These are phyloP conservation scores for Lizonia empirigonia DNA, from an alignment of 2,329 filamentous ascomycete species.

Conservation along the genomic window DNA sequence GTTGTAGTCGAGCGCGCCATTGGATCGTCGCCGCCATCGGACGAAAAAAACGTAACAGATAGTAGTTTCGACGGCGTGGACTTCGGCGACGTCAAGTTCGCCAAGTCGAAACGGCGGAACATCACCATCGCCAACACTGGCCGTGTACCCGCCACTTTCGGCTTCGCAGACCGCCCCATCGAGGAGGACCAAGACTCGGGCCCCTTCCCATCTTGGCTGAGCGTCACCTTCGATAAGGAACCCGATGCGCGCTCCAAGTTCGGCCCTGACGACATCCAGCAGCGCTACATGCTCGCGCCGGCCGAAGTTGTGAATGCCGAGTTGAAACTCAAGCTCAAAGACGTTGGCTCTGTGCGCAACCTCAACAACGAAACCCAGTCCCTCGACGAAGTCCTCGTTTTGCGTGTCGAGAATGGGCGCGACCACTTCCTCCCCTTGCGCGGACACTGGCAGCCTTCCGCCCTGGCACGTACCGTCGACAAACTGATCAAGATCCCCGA, in stretches of 20 bases:
- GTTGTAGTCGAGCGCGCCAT: conserved; percentile 72
- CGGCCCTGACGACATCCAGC: conserved; percentile 38
- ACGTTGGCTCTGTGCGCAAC: conserved; percentile 66
- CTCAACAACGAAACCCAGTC: conserved; percentile 71
- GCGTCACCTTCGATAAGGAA: conserved; percentile 65
- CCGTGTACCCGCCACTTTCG: conserved; percentile 76
- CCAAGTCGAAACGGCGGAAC: conserved; percentile 67
- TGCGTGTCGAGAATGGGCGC: conserved; percentile 80
- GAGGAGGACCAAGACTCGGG: conserved; percentile 52
- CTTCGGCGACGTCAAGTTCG: conserved; percentile 76
- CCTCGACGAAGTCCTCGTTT: conserved; percentile 85
- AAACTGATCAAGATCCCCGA: conserved; percentile 86
- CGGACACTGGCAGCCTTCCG: conserved; percentile 79
- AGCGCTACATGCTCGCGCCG: conserved; percentile 73
- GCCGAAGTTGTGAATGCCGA: conserved; percentile 79
- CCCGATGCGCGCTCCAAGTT: conserved; percentile 46
- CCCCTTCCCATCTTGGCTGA: conserved; percentile 70
- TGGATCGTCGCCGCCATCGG: conserved; percentile 30
- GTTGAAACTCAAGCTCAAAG: conserved; percentile 70
- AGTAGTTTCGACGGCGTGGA: conserved; percentile 65
- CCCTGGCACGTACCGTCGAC: conserved; percentile 83
- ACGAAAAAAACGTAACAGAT: conserved; percentile 43
- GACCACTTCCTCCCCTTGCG: conserved; percentile 90
- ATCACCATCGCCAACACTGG: conserved; percentile 94
- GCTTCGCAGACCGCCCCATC: conserved; percentile 75